Base-by-base conservation (phyloP, 116 monocot genomes). In the Papilionanthe hybrid region DNA sequence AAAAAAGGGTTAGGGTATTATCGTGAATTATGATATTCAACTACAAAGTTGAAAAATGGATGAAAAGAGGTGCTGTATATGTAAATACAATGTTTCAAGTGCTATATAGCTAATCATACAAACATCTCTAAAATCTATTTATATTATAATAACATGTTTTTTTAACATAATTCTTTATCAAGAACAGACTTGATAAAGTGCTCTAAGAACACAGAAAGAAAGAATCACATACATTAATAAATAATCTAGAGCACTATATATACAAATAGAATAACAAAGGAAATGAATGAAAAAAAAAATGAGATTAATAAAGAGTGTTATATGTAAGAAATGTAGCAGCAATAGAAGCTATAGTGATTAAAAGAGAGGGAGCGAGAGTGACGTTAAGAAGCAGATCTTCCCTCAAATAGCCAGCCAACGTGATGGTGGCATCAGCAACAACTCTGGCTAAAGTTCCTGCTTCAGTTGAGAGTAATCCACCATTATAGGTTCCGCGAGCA, bases 361-460 rank as follows among this genome's bases (percentile, higher is more conserved):
- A 22, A 4, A 97, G 79, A 75, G 94, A 90, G 42, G 97, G 94
- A 19, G 94, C 19, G 32, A 97, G 75, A 42, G 97, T 94, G 63
- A 89, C 68, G 71, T 97, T 97, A 12, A 97, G 84, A 71, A 97
- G 91, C 79, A 84, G 80, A 49, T 82, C 84, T 85, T 81, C 78
- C 9, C 94, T 89, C 65, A 97, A 74, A 78, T 86, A 92, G 10
- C 97, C 94, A 19, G 94, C 94, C 63, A 91, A 78, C 19, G 97
- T 97, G 55, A 97, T 97, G 0, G 94, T 97, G 67, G 65, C 86
- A 82, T 97, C 97, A 13, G 97, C 97, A 22, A 91, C 83, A 29
- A 97, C 97, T 10, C 97, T 82, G 42, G 97, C 97, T 12, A 97
- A 41, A 41, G 97, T 97, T 77, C 97, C 97, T 1, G 97, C 97